Base-by-base conservation (phyloP, 225 moss, liverwort and hornwort species). In the Asterella californica region DNA sequence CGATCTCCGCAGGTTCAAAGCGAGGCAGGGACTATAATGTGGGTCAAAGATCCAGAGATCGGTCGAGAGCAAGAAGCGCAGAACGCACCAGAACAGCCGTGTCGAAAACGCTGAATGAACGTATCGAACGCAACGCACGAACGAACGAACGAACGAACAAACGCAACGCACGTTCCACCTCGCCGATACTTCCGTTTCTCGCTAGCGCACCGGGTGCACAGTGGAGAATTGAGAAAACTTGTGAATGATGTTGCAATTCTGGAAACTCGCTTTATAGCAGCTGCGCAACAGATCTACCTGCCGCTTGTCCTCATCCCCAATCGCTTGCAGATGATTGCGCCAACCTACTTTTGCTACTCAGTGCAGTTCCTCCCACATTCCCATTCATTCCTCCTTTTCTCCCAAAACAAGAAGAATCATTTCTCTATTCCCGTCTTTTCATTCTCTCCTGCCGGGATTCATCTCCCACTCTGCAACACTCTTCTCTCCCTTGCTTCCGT, bases 241-340 rank as follows among this genome's bases (percentile, higher is more conserved):
- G 19, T 67, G 67, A n/a, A 67, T 70, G 22, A 2, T 21, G 5
- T 6, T 15, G 4, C 21, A 70, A 70, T 70, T 70, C 38, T 4
- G 42, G 42, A 22, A 18, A 4, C 17, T 8, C 36, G 19, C 24
- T 70, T 70, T 70, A 70, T 70, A 70, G 38, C 69, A 37, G 37
- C 69, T 70, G 38, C 69, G 37, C 69, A 70, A 70, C 69, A 45
- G 69, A 70, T 70, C 69, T 45, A 70, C 69, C 69, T 70, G 69
- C 69, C 42, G 38, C 69, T 70, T 22, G 69, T 22, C 69, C 69
- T 70, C 69, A 70, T 70, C 69, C 69, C 69, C 38, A 70, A 70
- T 70, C 21, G 69, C 24, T 22, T 37, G 69, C 69, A 70, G 69
- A 70, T 70, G 42, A 70, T 70, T 70, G 69, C 69, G 69, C 38